phyloP scores from a whole-genome alignment of 2,329 filamentous ascomycete species.

The Beauveria sp. region DNA sequence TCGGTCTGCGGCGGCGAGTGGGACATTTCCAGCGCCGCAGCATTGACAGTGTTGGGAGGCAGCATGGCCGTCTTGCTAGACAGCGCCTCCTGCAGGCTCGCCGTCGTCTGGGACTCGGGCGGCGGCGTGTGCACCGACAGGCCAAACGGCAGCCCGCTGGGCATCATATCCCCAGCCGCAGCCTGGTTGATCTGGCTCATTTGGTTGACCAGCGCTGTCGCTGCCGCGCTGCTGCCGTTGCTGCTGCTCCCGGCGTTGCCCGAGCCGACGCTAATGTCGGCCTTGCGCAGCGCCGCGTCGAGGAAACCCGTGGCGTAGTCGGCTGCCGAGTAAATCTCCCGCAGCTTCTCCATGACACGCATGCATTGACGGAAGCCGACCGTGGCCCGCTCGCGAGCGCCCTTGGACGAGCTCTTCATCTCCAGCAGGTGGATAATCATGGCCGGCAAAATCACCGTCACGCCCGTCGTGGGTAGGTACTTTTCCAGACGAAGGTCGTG shows the following conservation, averaged over 20 bases:
- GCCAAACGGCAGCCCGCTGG: slow-evolving; percentile 27
- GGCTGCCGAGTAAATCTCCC: slow-evolving; percentile 87
- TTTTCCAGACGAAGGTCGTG: slow-evolving; percentile 65
- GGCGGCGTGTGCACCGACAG: slow-evolving; percentile 43
- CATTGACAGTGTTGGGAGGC: slow-evolving; percentile 31
- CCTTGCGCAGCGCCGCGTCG: slow-evolving; percentile 85
- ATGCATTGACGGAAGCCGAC: slow-evolving; percentile 87
- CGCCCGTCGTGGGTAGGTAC: slow-evolving; percentile 78
- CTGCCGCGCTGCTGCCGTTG: background rate
- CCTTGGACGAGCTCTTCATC: slow-evolving; percentile 73
- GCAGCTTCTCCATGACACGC: slow-evolving; percentile 78
- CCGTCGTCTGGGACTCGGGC: slow-evolving; percentile 36
- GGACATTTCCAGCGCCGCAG: slow-evolving; percentile 27
- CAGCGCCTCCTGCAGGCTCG: slow-evolving; percentile 27
- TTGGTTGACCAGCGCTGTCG: slow-evolving; percentile 18
- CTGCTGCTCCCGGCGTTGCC: background rate
- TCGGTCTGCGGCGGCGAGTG: slow-evolving; percentile 40
- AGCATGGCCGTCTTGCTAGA: slow-evolving; percentile 26
- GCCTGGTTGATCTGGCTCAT: background rate
- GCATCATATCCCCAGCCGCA: slow-evolving; percentile 24
- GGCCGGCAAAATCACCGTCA: slow-evolving; percentile 82
- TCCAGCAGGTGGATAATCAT: slow-evolving; percentile 92
- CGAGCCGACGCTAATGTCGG: slow-evolving; percentile 60
- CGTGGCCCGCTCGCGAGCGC: slow-evolving; percentile 64
- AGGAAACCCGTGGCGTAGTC: slow-evolving; percentile 93